Evolutionary conservation across 371 early-diverging fungal genomes (phyloP), one percentile per base, ranked within the genome.

Genomic region (Mucor saturninus): DNA sequence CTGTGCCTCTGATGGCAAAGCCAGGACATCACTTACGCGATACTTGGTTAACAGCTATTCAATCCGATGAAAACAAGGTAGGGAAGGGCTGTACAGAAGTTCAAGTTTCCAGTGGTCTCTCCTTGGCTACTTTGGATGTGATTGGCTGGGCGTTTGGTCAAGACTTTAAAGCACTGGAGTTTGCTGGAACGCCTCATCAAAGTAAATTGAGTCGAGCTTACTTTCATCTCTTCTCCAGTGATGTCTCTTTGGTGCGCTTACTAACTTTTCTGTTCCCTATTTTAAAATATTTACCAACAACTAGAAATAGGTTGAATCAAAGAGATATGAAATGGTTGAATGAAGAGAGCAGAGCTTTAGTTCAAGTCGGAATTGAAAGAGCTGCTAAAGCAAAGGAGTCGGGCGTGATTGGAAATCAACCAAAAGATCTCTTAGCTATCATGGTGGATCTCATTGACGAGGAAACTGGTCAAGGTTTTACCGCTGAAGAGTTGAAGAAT

Each of bases 91-190:
- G 54, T 35, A 69, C 62, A 2, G 71, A 74, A 38, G 59, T 80
- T 35, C 64, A 75, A 14, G 63, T 84, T 2, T 70, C 71, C n/a
- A 56, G 59, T 38, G 83, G 69, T 48, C 56, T 83, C 32, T 78
- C 74, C 13, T 50, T 74, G 26, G 78, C 72, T 14, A 75, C 80
- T 0, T 58, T 83, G 49, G 83, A 81, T 56, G 76, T 76, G 4
- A 84, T 84, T 64, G 79, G 76, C 15, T 53, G 74, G 40, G 79
- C 79, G 5, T 86, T 86, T 66, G 84, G 86, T 2, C 72, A 80
- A 51, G 74, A 81, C 15, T 80, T 84, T 46, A 54, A 73, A 21
- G 54, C 74, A 2, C 40, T 76, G 0, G 56, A 54, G 21, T 31
- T 59, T 35, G 59, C 67, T 10, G 67, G 64, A 32, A 63, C 53